Evolutionary conservation across 257 asterid species (phyloP).

Genomic region (Solanum commersonii): DNA sequence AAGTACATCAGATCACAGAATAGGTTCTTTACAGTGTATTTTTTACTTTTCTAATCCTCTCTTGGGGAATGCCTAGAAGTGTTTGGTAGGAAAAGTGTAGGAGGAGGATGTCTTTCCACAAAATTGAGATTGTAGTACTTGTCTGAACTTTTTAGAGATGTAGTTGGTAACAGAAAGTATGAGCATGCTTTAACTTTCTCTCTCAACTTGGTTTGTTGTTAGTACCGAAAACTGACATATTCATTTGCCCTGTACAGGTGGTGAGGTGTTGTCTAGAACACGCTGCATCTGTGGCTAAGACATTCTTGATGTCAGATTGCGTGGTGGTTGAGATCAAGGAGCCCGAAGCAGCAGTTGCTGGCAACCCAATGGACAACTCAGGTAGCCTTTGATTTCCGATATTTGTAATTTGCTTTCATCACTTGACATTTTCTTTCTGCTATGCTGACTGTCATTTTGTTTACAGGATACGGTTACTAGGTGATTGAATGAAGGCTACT

Average conservation of each 20-base stretch:
- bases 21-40: background rate
- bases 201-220: background rate
- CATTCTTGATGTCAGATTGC: constrained; percentile 93
- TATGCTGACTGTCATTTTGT: background rate
- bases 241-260: constrained; percentile 33
- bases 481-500: background rate
- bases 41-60: background rate
- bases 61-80: background rate
- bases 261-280: constrained; percentile 96
- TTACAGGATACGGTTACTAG: constrained; percentile 73
- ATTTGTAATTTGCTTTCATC: background rate
- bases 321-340: constrained; percentile 98
- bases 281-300: constrained; percentile 91
- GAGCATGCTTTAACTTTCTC: background rate
- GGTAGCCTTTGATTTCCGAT: constrained; percentile 23
- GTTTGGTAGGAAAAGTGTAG: background rate
- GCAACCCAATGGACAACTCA: constrained; percentile 93
- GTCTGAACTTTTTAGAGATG: background rate
- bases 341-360: constrained; percentile 60
- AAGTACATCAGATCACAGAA: background rate
- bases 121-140: background rate
- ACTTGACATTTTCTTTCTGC: background rate
- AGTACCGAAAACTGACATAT: background rate
- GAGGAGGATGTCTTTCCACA: background rate
- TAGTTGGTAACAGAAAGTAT: background rate